phyloP scores from a whole-genome alignment of 176 grass and related monocot species.

The Eleusine indica region DNA sequence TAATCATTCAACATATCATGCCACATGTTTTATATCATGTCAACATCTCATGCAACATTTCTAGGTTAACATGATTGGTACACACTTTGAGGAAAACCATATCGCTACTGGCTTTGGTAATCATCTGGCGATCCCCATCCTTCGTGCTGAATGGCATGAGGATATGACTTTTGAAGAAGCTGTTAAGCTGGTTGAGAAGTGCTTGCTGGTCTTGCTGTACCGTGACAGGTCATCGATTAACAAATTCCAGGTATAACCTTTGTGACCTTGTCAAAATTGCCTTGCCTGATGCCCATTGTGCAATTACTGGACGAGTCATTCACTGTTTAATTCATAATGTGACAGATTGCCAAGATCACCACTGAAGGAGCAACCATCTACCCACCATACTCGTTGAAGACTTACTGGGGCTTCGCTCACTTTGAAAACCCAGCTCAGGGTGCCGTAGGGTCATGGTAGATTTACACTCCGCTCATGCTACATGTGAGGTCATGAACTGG shows the following conservation, averaged over 20 bases:
- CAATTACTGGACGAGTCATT: background rate
- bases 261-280: background rate
- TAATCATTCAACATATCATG: constrained; percentile 23
- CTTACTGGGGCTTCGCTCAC: constrained; percentile 78
- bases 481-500: constrained; percentile 23
- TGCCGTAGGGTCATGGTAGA: constrained; percentile 91
- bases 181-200: constrained; percentile 97
- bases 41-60: constrained; percentile 21
- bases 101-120: constrained; percentile 99
- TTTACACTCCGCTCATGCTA: background rate
- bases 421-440: constrained; percentile 88
- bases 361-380: constrained; percentile 80
- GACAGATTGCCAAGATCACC: constrained; percentile 91
- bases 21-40: constrained; percentile 14
- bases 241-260: constrained; percentile 86
- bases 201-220: constrained; percentile 92
- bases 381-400: constrained; percentile 86
- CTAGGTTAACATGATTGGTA: constrained; percentile 98
- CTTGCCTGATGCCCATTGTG: background rate
- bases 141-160: constrained; percentile 90
- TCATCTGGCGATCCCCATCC: constrained; percentile 89
- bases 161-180: constrained; percentile 98
- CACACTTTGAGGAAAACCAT: constrained; percentile 96
- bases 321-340: background rate
- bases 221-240: constrained; percentile 96